phyloP scores from a whole-genome alignment of 2,329 filamentous ascomycete species.

The Curvularia spicifera region DNA sequence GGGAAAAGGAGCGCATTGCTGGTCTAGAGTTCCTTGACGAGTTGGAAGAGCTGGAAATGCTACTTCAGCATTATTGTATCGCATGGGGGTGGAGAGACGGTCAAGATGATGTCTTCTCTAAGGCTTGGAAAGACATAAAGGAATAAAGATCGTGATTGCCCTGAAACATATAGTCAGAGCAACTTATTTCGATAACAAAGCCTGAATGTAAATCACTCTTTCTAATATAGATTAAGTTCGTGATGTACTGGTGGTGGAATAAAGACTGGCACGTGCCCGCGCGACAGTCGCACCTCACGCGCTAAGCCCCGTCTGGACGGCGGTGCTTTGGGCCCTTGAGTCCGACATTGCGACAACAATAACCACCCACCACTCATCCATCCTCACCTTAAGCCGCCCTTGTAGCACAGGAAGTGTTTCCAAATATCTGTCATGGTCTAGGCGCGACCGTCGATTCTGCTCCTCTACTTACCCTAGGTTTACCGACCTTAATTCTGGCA shows the following conservation, averaged over 20 bases:
- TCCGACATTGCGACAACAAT: constrained; percentile 19
- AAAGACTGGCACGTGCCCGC: constrained; percentile 10
- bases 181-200: not conserved
- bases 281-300: constrained; percentile 13
- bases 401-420: not conserved
- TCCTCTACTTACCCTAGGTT: not conserved
- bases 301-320: constrained; percentile 21
- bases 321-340: constrained; percentile 21
- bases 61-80: constrained; percentile 88
- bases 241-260: not conserved
- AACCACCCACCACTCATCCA: not conserved
- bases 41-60: constrained; percentile 88
- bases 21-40: constrained; percentile 88
- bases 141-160: constrained; percentile 18
- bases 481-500: not conserved
- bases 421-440: constrained; percentile 5
- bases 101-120: constrained; percentile 40
- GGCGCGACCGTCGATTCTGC: not conserved
- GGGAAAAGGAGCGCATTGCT: constrained; percentile 81
- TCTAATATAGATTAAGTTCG: not conserved
- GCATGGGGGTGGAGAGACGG: constrained; percentile 81
- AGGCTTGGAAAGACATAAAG: constrained; percentile 40
- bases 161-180: not conserved
- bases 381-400: not conserved
- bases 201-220: not conserved